Percentiles rank a stretch among this genome's conserved stretches.
Evolutionary conservation across 129 eudicot species (phyloP).

Genomic region (Ambrosia trifida): DNA sequence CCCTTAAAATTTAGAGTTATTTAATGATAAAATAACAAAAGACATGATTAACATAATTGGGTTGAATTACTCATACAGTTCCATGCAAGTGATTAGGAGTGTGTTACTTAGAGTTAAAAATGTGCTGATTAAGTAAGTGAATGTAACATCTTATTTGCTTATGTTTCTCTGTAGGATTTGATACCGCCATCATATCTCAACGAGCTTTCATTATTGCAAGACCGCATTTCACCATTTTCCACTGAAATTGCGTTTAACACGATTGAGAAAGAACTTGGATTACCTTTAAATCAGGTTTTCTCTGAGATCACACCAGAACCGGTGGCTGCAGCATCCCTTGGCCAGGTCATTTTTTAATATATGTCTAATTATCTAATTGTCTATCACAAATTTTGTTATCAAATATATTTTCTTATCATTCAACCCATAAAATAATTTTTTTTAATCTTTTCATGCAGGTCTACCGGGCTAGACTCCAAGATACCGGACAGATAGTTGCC

Average conservation of each 20-base stretch:
- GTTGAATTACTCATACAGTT: too few relatives aligned
- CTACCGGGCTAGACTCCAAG: conserved; percentile 78
- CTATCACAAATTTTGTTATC: not conserved
- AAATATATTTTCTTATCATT: not conserved
- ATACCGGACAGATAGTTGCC: conserved; percentile 78
- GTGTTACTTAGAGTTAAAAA: not conserved
- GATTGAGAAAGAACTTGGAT: conserved; percentile 85
- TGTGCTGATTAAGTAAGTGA: not conserved
- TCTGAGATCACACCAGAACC: conserved; percentile 93
- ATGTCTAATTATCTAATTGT: too few relatives aligned
- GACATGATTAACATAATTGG: too few relatives aligned
- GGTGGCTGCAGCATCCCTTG: conserved; percentile 99
- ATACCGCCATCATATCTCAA: conserved; percentile 87
- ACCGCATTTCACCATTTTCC: conserved; percentile 89
- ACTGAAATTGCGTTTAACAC: conserved; percentile 77
- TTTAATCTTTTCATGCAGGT: conserved; percentile 47
- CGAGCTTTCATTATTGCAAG: conserved; percentile 88
- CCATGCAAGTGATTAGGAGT: too few relatives aligned
- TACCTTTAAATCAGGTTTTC: conserved; percentile 66
- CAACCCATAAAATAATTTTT: not conserved
- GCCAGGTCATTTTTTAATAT: conserved; percentile 62
- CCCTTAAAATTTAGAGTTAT: too few relatives aligned
- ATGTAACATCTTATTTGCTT: conserved; percentile 13
- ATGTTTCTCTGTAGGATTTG: conserved; percentile 59
- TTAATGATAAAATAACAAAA: too few relatives aligned